A percentile compares a stretch with the other conserved stretches of the same genome.
Conservation (phyloP, 441 rosid genomes). For the Mallotus repandus region DNA sequence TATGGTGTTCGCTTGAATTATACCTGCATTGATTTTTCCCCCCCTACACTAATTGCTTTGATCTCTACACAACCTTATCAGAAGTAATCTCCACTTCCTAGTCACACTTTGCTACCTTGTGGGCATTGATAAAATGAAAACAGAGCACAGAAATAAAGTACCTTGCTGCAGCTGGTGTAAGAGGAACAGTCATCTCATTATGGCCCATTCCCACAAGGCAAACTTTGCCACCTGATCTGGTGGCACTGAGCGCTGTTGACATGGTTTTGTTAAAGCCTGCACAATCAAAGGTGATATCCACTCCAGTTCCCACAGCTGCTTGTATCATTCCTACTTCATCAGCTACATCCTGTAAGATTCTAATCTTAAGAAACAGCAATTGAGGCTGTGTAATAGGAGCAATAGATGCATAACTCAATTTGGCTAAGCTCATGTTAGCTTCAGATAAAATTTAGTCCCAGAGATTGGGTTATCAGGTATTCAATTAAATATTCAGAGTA, state of each 20-base stretch:
- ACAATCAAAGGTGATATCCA: constrained; percentile 79
- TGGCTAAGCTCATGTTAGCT: not conserved
- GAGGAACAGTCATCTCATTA: constrained; percentile 71
- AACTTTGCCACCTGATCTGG: constrained; percentile 75
- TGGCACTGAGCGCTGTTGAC: constrained; percentile 78
- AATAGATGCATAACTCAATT: not conserved
- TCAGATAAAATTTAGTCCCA: not conserved
- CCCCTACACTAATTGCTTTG: too few species aligned
- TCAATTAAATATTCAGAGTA: not conserved
- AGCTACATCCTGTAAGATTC: constrained; percentile 49
- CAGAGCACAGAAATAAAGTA: constrained; percentile 20
- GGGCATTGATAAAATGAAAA: not conserved
- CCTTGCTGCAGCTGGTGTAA: constrained; percentile 93
- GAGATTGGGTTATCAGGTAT: not conserved
- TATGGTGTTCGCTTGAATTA: too few species aligned
- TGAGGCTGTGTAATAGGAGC: not conserved
- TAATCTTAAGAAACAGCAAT: not conserved
- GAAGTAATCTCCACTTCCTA: not conserved
- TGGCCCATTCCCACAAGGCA: constrained; percentile 97
- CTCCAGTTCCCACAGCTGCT: constrained; percentile 53
- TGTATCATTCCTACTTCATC: constrained; percentile 58
- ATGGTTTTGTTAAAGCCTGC: constrained; percentile 83
- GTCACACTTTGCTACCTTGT: not conserved
- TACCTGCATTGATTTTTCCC: too few species aligned
- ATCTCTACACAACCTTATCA: too few species aligned